Conservation (phyloP, 345 rosid genomes). For the Eucalyptus microcorys region DNA sequence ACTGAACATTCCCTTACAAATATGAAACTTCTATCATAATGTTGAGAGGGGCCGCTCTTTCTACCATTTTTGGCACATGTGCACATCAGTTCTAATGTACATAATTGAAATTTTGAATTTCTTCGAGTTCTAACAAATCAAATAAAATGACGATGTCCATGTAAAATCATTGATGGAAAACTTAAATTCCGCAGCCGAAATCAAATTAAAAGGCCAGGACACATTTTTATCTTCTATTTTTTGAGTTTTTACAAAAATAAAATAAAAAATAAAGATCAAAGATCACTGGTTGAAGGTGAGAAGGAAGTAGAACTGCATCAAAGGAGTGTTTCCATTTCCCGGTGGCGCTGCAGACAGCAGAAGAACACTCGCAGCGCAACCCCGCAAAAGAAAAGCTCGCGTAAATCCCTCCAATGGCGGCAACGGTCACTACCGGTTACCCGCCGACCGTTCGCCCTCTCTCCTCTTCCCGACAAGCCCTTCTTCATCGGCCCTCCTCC, state of each 20-base stretch:
- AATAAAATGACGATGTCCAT: accelerated
- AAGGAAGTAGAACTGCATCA: background rate
- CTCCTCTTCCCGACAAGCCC: background rate
- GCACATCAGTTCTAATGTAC: accelerated
- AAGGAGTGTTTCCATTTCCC: background rate
- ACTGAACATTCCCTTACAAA: background rate
- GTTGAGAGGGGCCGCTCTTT: accelerated
- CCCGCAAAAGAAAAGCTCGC: background rate
- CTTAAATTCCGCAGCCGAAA: background rate
- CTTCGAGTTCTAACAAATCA: background rate
- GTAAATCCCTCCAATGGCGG: background rate
- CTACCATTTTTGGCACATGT: background rate
- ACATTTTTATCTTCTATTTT: background rate
- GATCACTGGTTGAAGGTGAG: background rate
- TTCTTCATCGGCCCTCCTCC: background rate
- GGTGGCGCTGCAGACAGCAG: background rate
- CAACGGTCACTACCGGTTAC: background rate
- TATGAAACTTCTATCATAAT: background rate
- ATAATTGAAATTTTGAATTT: accelerated
- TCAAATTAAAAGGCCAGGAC: background rate
- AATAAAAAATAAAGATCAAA: background rate
- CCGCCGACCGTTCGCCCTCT: background rate
- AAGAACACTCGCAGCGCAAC: background rate
- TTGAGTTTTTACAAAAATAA: background rate
- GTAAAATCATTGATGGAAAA: background rate